Evolutionary conservation across 1,139 yeast genomes (phyloP), one percentile per base, ranked within the genome.

Genomic region (Diutina sp.): DNA sequence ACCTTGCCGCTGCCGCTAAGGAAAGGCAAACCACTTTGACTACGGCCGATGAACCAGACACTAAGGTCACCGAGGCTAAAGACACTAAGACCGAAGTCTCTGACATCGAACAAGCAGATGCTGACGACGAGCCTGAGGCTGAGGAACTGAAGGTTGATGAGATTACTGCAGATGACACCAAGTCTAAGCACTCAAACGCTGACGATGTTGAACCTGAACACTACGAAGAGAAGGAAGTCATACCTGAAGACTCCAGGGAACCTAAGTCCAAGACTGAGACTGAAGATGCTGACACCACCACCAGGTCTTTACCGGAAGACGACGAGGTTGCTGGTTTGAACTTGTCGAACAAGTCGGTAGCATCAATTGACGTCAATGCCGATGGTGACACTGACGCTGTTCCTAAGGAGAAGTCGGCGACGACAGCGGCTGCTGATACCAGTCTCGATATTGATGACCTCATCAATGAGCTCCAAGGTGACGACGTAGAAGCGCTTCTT

Each of bases 341-440:
- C 14, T 18, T 11, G 3, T 57, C 9, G 62, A 56, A n/a, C 67
- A 62, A 45, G 16, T 12, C 30, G 5, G n/a, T 12, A 1, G 48
- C 1, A 21, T 21, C 25, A 21, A 4, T 21, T 2, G 41, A 35
- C 14, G 6, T 35, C 41, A 35, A 9, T 35, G 41, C 11, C 14
- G 41, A 3, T 35, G 25, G 25, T 21, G 25, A 21, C 25, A 21
- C 25, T 21, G 48, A 9, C 4, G 48, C 21, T 9, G 30, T 18
- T 14, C 7, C 48, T 14, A 21, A 46, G 30, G n/a, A 21, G 7
- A 25, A 12, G 8, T 16, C 46, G 1, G 18, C 18, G 12, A n/a
- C 51, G 16, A 12, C 35, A 7, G 44, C 41, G n/a, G 41, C 41
- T 4, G 51, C 51, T 1, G 44, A 50, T 16, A 32, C 41, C 28